Conservation (phyloP, 2,329 filamentous ascomycete species). For the Blastomyces emzantsi region DNA sequence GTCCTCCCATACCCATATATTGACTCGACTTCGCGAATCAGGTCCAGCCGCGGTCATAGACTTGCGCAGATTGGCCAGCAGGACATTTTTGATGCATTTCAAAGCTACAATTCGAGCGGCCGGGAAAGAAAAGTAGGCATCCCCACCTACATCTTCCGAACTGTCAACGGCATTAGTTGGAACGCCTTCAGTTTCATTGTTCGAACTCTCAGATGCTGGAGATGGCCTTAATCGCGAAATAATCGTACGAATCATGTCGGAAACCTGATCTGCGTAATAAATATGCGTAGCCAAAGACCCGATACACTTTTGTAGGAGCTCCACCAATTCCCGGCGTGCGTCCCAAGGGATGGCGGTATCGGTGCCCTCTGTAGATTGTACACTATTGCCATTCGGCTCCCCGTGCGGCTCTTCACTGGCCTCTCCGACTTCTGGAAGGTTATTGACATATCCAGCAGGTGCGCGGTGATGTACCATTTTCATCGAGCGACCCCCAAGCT, state of each 20-base stretch:
- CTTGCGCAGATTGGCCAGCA: conserved; percentile 63
- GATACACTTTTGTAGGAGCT: conserved; percentile 69
- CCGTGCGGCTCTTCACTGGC: conserved; percentile 24
- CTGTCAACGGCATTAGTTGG: conserved; percentile 30
- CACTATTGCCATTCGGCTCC: background rate
- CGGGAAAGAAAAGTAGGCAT: conserved; percentile 55
- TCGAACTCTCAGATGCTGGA: conserved; percentile 35
- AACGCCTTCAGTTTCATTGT: conserved; percentile 39
- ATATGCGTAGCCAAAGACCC: conserved; percentile 89
- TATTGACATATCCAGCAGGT: conserved; percentile 10
- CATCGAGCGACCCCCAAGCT: conserved; percentile 40
- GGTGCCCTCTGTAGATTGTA: conserved; percentile 17
- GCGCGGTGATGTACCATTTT: conserved; percentile 8
- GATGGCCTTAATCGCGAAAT: conserved; percentile 66
- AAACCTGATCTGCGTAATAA: conserved; percentile 93
- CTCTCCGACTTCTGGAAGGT: conserved; percentile 13
- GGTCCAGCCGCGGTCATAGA: conserved; percentile 51
- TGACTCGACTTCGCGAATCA: conserved; percentile 64
- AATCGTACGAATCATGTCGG: conserved; percentile 83
- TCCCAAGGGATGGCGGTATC: conserved; percentile 41
- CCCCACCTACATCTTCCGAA: conserved; percentile 44
- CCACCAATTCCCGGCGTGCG: conserved; percentile 54
- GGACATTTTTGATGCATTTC: conserved; percentile 69
- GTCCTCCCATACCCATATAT: conserved; percentile 85
- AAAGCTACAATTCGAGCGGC: conserved; percentile 58